Base-by-base conservation (phyloP, 441 rosid genomes). In the Erysimum cheiri region DNA sequence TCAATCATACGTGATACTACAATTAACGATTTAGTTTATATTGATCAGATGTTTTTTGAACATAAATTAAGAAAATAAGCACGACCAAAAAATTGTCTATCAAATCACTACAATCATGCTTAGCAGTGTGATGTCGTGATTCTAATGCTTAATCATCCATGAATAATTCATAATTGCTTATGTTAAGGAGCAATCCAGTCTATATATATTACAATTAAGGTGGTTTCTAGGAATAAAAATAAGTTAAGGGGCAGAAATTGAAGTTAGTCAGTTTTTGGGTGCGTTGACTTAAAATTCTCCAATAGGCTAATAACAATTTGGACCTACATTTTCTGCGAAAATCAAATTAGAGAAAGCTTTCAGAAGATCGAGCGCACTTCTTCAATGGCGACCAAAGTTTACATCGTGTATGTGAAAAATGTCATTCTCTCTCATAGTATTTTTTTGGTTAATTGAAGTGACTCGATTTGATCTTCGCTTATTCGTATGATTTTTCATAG, bases 331-430 rank as follows among this genome's bases (percentile, higher is more conserved):
- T 68, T 49, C 39, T 55, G 60, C 46, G 28, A 49, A 37, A 17
- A 43, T 4, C 29, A 53, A 48, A 3, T 69, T 13, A 36, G 41
- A 60, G 32, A 39, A 39, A 72, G 13, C 17, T 58, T n/a, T 19
- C 6, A 3, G 50, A 60, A 9, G 1, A 11, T 46, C 24, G 22
- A 64, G 26, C 9, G 3, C 2, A 13, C 32, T 12, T 36, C 36
- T 61, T 67, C 82, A 14, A 90, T 90, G 96, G 88, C 92, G n/a
- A 80, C 83, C 66, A 88, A 90, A 84, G 82, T 90, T 35, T 88
- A 90, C 76, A 88, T 90, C 69, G 93, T 88, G 96, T 90, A 90
- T 15, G 89, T 80, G 4, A 41, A 24, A 11, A 6, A 3, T 4
- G n/a, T 55, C 26, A 10, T 14, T 33, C 28, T 64, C 53, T 65